Base-by-base conservation (phyloP, 148 eudicot genomes). In the Vaccinium darrowii region DNA sequence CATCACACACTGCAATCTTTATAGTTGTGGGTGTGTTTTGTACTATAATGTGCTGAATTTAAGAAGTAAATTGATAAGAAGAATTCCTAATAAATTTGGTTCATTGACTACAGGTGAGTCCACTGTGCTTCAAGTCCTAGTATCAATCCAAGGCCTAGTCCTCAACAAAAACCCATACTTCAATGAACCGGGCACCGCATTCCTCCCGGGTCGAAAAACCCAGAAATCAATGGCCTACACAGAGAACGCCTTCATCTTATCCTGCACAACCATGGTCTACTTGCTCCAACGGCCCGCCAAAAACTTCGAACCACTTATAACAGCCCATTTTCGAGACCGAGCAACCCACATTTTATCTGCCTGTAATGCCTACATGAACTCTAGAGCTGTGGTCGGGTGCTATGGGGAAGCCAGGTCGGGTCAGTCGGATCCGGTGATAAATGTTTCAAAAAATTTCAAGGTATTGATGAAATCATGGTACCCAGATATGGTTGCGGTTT, bases 61-160 rank as follows among this genome's bases (percentile, higher is more conserved):
- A 1, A 5, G 4, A 4, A 7, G 52, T 50, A 7, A 9, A 50
- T 9, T 7, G 52, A 9, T 9, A 0, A 50, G 8, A 8, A 2
- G 7, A 60, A 7, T 7, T 60, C 67, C 21, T 19, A 10, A 8
- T 33, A 33, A 33, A 60, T 19, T 60, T 60, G 3, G 21, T 2
- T 2, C 67, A 8, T 62, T 33, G 69, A 67, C 33, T 25, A 36
- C 73, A 67, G 73, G 73, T 67, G 63, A 56, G 1, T 96, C 99
- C 19, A 93, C 89, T 8, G 83, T 94, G 43, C 88, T 91, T 51
- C 98, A 96, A 90, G 80, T 96, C 5, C 86, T 96, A 30, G 89
- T 96, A 14, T 96, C 99, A 4, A 87, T 96, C 58, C 98, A 96
- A 81, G 99, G 92, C 10, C 92, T 96, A 7, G 95, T 96, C 62